Percentiles rank a stretch among this genome's conserved stretches.
These are phyloP conservation scores for Trypanosomatidae sp. DNA, from an alignment of 208 protist genomes.

Conservation along the genomic window DNA sequence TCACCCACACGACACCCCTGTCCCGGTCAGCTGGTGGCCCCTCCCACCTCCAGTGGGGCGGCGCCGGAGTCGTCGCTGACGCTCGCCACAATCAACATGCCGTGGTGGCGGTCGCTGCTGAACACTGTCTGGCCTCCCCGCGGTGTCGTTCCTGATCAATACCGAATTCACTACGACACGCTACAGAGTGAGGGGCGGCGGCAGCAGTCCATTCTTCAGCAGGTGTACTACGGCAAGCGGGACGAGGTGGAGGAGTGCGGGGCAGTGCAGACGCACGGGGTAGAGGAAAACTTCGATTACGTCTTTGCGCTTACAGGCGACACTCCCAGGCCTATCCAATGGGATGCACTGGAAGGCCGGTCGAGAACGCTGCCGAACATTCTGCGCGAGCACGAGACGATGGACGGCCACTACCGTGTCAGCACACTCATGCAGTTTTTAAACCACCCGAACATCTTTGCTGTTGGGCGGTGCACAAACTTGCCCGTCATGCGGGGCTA, in stretches of 20 bases:
- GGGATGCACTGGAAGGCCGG: conserved; percentile 21
- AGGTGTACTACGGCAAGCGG: conserved; percentile 68
- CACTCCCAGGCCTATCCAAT: conserved; percentile 60
- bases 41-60: conserved; percentile 6
- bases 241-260: conserved; percentile 32
- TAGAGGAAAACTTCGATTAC: conserved; percentile 72
- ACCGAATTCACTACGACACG: conserved; percentile 50
- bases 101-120: conserved; percentile 29
- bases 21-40: conserved; percentile 1
- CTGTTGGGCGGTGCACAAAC: conserved; percentile 73
- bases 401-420: conserved; percentile 80
- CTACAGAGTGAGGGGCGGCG: conserved; percentile 38
- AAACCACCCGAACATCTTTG: conserved; percentile 74
- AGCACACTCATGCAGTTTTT: conserved; percentile 88
- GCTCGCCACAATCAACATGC: neutral
- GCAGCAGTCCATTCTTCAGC: conserved; percentile 74
- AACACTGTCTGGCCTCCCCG: conserved; percentile 6
- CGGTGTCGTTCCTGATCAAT: conserved; percentile 32
- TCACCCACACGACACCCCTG: neutral
- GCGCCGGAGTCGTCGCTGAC: conserved; percentile 2
- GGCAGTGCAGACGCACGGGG: conserved; percentile 28
- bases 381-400: conserved; percentile 62
- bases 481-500: conserved; percentile 63
- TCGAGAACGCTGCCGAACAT: conserved; percentile 38
- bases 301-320: conserved; percentile 78